Percentiles rank a stretch among this genome's conserved stretches.
Conservation (phyloP, 164 flowering plant genomes). For the Paratinospora sagittata region DNA sequence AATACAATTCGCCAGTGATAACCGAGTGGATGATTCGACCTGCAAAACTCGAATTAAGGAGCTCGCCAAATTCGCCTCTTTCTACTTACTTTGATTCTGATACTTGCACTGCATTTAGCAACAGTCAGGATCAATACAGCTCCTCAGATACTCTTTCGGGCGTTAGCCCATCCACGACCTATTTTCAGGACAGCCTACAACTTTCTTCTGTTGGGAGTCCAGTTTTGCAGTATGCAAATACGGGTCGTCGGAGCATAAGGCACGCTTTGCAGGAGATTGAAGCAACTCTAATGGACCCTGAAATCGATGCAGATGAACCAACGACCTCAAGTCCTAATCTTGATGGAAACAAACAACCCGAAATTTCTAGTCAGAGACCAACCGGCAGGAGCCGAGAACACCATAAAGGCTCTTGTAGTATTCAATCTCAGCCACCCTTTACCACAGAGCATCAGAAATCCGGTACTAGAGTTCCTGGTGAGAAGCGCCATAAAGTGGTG, state of each 20-base stretch:
- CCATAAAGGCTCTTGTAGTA: conserved; percentile 13
- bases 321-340: conserved; percentile 23
- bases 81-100: conserved; percentile 49
- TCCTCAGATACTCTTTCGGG: conserved; percentile 49
- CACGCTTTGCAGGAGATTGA: conserved; percentile 55
- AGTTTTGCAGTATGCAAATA: conserved; percentile 20
- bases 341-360: conserved; percentile 26
- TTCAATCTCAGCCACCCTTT: conserved; percentile 29
- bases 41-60: conserved; percentile 38
- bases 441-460: conserved; percentile 22
- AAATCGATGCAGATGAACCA: conserved; percentile 36
- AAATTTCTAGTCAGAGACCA: conserved; percentile 28
- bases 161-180: conserved; percentile 31
- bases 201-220: conserved; percentile 18
- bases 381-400: conserved; percentile 28
- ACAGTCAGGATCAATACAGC: conserved; percentile 54
- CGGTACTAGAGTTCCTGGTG: conserved; percentile 20
- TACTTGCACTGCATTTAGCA: conserved; percentile 39
- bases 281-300: conserved; percentile 63
- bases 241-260: conserved; percentile 31
- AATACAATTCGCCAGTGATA: conserved; percentile 27
- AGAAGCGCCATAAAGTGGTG: conserved; percentile 36
- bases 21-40: conserved; percentile 35
- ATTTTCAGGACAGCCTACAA: conserved; percentile 13
- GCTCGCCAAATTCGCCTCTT: conserved; percentile 62